Base-by-base conservation (phyloP, 805 yeast genomes). In the Myxozyma neotropica region DNA sequence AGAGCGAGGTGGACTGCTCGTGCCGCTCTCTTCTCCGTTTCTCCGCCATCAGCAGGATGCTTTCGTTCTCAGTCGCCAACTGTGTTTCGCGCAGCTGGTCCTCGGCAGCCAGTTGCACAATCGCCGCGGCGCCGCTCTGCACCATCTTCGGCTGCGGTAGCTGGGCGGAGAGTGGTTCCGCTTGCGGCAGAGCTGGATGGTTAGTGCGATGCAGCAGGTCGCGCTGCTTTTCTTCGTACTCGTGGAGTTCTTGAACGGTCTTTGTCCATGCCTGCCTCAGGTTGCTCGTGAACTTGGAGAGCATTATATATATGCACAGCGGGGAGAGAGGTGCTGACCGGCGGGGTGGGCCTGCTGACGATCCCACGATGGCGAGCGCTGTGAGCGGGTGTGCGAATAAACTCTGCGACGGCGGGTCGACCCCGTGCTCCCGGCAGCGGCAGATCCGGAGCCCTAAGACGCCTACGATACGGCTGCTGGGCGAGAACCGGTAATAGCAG, bases 221-320 rank as follows among this genome's bases (percentile, higher is more conserved):
- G 29, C 39, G 40, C 4, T 39, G 43, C 19, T 39, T 38, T 2
- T 43, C 53, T 15, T 46, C 53, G 35, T 24, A 39, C 45, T 57
- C 62, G 43, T 52, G 57, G 26, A 59, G 36, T 43, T 59, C 64
- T 31, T 56, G 52, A 5, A 59, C 51, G 36, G 64, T 59, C 24
- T 53, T 57, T 15, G 39, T n/a, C 64, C 64, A 59, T 6, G 61
- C 64, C 21, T 29, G 40, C 47, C 39, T 57, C 40, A 59, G 21
- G 48, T 51, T 53, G 27, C 35, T 19, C 6, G 58, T 24, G 21
- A 59, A 21, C 21, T 44, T 44, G 2, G 52, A 12, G 47, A 57
- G 59, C 62, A 59, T 58, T 29, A 15, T n/a, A n/a, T n/a, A n/a
- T n/a, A n/a, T 27, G 40, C 4, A 50, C 38, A 33, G 19, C 48